Evolutionary conservation across 1,284 basidiomycete genomes (phyloP).

Genomic region (Ustilago vetiveriae): DNA sequence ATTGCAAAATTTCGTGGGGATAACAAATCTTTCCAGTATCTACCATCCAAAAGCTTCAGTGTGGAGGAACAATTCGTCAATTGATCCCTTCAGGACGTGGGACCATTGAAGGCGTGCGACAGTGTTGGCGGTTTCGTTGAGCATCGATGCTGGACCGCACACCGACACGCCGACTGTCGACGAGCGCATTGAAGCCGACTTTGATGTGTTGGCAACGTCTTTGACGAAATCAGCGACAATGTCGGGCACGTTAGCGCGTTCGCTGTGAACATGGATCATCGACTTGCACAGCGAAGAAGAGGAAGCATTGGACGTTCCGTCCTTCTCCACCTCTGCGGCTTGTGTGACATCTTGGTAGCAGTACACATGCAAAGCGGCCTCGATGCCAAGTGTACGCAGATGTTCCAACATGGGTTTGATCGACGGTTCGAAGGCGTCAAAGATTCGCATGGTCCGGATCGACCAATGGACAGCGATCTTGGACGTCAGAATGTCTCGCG

Average conservation of each 20-base stretch:
- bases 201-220: background rate
- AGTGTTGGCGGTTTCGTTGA: slow-evolving; percentile 39
- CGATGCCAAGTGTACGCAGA: slow-evolving; percentile 13
- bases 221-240: slow-evolving; percentile 12
- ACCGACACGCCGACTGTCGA: slow-evolving; percentile 31
- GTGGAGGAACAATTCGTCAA: slow-evolving; percentile 36
- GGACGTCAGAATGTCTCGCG: slow-evolving; percentile 3
- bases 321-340: background rate
- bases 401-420: slow-evolving; percentile 26
- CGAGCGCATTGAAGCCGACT: background rate
- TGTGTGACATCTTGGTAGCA: background rate
- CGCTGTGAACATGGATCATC: slow-evolving; percentile 8
- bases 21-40: background rate
- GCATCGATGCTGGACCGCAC: slow-evolving; percentile 43
- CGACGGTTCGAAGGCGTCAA: slow-evolving; percentile 19
- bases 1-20: background rate
- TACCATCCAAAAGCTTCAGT: slow-evolving; percentile 48
- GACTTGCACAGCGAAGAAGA: slow-evolving; percentile 4
- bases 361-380: slow-evolving; percentile 31
- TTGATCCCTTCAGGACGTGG: slow-evolving; percentile 11
- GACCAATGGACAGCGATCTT: slow-evolving; percentile 29
- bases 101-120: slow-evolving; percentile 34
- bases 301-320: background rate
- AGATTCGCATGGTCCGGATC: slow-evolving; percentile 9
- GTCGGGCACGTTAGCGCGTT: slow-evolving; percentile 12